These are phyloP conservation scores for Pezicula radicicola DNA, from an alignment of 2,329 filamentous ascomycete genomes.

Conservation along the genomic window DNA sequence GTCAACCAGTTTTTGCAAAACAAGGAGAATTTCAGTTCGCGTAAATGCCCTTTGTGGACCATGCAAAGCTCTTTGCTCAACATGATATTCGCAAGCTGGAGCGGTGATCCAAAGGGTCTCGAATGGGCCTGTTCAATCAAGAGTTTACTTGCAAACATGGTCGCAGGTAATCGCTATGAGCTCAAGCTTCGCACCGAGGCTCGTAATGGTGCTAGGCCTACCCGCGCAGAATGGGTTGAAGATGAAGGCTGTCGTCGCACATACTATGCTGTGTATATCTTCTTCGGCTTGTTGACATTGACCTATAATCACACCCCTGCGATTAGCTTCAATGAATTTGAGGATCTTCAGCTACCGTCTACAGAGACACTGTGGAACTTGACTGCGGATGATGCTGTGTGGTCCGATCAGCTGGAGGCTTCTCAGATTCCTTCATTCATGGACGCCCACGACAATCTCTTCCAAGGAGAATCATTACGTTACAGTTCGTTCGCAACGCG, in stretches of 20 bases:
- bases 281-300: conserved; percentile 91
- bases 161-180: conserved; percentile 94
- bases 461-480: conserved; percentile 84
- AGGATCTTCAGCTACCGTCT: conserved; percentile 86
- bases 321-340: conserved; percentile 98
- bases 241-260: conserved; percentile 95
- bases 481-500: conserved; percentile 97
- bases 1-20: conserved; percentile 97
- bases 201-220: conserved; percentile 72
- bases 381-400: conserved; percentile 74
- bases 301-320: conserved; percentile 98
- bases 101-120: conserved; percentile 92
- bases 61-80: conserved; percentile 97
- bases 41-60: conserved; percentile 95
- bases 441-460: conserved; percentile 90
- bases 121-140: conserved; percentile 99
- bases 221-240: conserved; percentile 88
- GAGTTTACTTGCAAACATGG: conserved; percentile 97
- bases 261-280: conserved; percentile 98
- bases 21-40: conserved; percentile 97
- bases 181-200: conserved; percentile 89
- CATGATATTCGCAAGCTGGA: conserved; percentile 99
- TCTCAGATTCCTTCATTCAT: conserved; percentile 82
- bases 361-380: conserved; percentile 95
- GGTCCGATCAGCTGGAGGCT: conserved; percentile 73